Evolutionary conservation across 73 alveolate genomes (phyloP), one percentile per base, ranked within the genome.

Genomic region (Paramecium pentaurelia): DNA sequence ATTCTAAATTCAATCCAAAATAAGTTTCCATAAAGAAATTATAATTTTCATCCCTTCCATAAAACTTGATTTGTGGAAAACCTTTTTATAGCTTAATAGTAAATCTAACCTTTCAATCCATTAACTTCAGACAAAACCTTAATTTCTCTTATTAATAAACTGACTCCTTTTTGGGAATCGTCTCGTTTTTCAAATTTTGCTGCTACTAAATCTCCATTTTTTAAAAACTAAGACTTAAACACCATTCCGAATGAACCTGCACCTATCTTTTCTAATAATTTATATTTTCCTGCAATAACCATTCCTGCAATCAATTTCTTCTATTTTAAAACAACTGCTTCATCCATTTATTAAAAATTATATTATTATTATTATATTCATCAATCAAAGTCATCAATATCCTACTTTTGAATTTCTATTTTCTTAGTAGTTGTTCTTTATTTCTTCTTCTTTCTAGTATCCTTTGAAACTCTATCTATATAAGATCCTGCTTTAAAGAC

Each of bases 241-340:
- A 95, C 94, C 86, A 77, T 93, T 34, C 97, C 97, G 71, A 95
- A 95, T 10, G 97, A 93, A 27, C 97, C 97, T 60, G 94, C 92
- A 37, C 97, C 97, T 58, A 95, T 73, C 92, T 95, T 95, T 86
- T 95, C 97, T 30, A 80, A 25, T 25, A 80, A 44, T 47, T 80
- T 80, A 47, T 80, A 80, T 47, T 80, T 80, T 25, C 91, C 91
- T 25, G 77, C 91, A 44, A 80, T 42, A 20, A 80, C 91, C 36
- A 27, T 42, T 12, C 91, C 91, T 27, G 16, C 51, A 80, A 28
- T 28, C 18, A 80, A 36, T 25, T 64, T 64, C 51, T 80, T 47
- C 47, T 40, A 37, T 37, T 73, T 54, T n/a, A 7, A 5, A 1
- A 54, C 70, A 54, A 54, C 70, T 54, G 70, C 70, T 54, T 54